These are phyloP conservation scores for Cercophora scortea DNA, from an alignment of 495 filamentous ascomycete species.

Conservation along the genomic window DNA sequence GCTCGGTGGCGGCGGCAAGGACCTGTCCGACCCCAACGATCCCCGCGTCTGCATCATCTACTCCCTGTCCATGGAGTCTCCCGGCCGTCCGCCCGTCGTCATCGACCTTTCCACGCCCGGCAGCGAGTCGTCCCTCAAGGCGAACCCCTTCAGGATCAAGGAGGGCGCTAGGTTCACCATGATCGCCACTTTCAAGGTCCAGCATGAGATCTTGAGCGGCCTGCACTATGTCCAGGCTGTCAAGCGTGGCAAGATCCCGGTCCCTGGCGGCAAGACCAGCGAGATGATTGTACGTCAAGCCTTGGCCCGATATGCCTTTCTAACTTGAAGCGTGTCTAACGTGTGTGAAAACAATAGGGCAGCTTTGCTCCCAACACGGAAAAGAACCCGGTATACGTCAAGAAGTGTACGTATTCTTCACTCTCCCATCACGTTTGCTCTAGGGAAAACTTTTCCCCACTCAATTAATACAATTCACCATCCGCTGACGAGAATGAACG, in stretches of 20 bases:
- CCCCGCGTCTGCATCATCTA: slow-evolving; percentile 82
- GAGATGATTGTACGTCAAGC: slow-evolving; percentile 81
- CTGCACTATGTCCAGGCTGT: slow-evolving; percentile 91
- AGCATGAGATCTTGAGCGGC: slow-evolving; percentile 89
- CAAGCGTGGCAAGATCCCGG: slow-evolving; percentile 74
- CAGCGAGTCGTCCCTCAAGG: slow-evolving; percentile 63
- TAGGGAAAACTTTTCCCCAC: no score
- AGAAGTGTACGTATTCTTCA: slow-evolving; percentile 66
- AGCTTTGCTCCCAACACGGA: slow-evolving; percentile 86
- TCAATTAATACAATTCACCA: neutral
- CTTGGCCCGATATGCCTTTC: neutral
- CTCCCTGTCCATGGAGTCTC: slow-evolving; percentile 73
- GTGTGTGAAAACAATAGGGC: slow-evolving; percentile 37
- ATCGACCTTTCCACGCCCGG: slow-evolving; percentile 67
- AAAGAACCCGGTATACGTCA: slow-evolving; percentile 73
- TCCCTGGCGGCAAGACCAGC: slow-evolving; percentile 67
- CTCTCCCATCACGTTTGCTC: neutral
- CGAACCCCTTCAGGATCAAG: slow-evolving; percentile 93
- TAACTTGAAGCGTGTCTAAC: no score
- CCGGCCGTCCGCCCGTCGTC: slow-evolving; percentile 71
- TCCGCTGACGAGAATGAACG: neutral
- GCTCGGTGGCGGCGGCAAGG: slow-evolving; percentile 51
- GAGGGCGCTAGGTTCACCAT: slow-evolving; percentile 88
- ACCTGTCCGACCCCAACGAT: slow-evolving; percentile 65
- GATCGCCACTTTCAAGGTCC: slow-evolving; percentile 86